Evolutionary conservation across 768 basidiomycete species (phyloP), one percentile per base, ranked within the genome.

Genomic region (Pleurotus pulmonarius): DNA sequence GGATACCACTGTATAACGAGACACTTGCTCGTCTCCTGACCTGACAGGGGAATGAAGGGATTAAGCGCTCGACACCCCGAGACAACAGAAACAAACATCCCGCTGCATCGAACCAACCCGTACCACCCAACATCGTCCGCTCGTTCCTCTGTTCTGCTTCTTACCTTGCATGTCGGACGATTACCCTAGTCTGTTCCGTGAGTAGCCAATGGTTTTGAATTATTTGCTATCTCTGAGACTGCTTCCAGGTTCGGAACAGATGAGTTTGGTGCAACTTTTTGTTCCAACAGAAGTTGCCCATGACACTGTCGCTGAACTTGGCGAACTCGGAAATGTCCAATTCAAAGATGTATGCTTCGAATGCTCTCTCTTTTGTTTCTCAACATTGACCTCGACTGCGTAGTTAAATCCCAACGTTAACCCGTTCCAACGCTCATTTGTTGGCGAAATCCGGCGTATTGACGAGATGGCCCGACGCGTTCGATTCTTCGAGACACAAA

Each of bases 351-450:
- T 95, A 63, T 63, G 90, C 61, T 12, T 5, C 20, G 15, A 34
- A 34, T 34, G 7, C 9, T 8, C 9, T 34, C 29, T 34, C 7
- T 11, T 51, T 60, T 8, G 29, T 25, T 38, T 34, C 9, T 5
- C 34, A 15, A 46, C 39, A 24, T 24, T 59, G 56, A 41, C 58
- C 25, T 29, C 16, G 55, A 29, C 39, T 54, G 22, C 22, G 3
- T 67, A 98, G 95, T 75, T 98, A 63, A 98, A 98, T 72, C 92
- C 95, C 11, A 84, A 83, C 59, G 86, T 98, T 64, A 98, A 96
- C 71, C 91, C 96, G 15, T 99, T 98, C 77, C 96, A 99, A 79
- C 92, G 97, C 60, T 94, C 95, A 4, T 99, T 96, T 70, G 92
- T 97, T 59, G 92, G 90, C 37, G 95, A 97, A 70, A 93, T 99